Evolutionary conservation across 805 yeast species (phyloP).

Genomic region (Candida pseudofarinosa): DNA sequence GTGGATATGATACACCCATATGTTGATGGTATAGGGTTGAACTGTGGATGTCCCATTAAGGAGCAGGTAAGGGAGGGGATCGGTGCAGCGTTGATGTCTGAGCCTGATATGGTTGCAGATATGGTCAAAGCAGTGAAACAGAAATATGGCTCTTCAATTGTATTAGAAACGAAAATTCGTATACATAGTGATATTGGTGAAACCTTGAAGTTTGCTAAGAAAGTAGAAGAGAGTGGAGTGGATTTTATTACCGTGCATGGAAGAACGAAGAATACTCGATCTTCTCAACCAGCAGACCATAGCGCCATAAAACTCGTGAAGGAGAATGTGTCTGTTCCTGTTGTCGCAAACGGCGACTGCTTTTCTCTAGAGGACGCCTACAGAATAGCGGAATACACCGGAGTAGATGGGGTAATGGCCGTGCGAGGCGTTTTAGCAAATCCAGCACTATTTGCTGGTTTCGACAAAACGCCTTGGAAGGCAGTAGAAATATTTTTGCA

Average conservation of each 20-base stretch:
- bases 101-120: slow-evolving; percentile 71
- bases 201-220: slow-evolving; percentile 67
- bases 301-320: slow-evolving; percentile 74
- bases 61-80: slow-evolving; percentile 95
- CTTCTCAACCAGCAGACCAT: slow-evolving; percentile 76
- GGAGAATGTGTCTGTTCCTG: slow-evolving; percentile 60
- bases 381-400: slow-evolving; percentile 59
- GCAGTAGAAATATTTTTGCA: slow-evolving; percentile 84
- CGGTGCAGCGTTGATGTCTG: slow-evolving; percentile 91
- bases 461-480: slow-evolving; percentile 77
- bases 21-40: slow-evolving; percentile 90
- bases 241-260: slow-evolving; percentile 96
- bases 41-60: slow-evolving; percentile 96
- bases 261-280: slow-evolving; percentile 77
- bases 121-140: slow-evolving; percentile 84
- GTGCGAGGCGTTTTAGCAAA: slow-evolving; percentile 83
- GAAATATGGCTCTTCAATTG: slow-evolving; percentile 65
- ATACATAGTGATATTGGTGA: slow-evolving; percentile 73
- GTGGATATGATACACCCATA: slow-evolving; percentile 87
- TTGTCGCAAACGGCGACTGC: slow-evolving; percentile 98
- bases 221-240: slow-evolving; percentile 82
- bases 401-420: slow-evolving; percentile 92
- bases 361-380: slow-evolving; percentile 62
- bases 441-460: slow-evolving; percentile 85
- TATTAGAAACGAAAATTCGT: slow-evolving; percentile 88